Base-by-base conservation (phyloP, 2,329 filamentous ascomycete genomes). In the Microdochium nivale region DNA sequence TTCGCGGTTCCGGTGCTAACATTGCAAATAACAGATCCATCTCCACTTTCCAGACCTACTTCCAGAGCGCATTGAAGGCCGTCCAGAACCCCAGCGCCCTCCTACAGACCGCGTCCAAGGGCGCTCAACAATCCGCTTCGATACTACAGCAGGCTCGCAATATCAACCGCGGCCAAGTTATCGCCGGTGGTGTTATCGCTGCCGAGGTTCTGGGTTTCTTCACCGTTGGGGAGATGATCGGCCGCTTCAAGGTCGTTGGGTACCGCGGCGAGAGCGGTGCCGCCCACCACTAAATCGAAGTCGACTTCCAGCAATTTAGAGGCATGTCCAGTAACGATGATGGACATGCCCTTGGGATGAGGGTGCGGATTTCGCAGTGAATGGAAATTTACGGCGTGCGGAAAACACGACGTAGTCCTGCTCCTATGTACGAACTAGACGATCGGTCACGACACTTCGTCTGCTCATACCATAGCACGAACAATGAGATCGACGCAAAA, bases 171-270 rank as follows among this genome's bases (percentile, higher is more conserved):
- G 78, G 83, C 60, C 86, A 95, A 71, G 68, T 92, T 61, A 79
- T 80, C 51, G 73, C 86, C 51, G 86, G 80, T 54, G 88, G 87
- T 61, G 87, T 99, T 54, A 76, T 96, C 56, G 73, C 79, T 48
- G 91, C 91, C 52, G 92, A 99, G 76, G 80, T 90, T 49, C 74
- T 99, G 60, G 94, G 94, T 55, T 99, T 99, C 82, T 99, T 97
- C 81, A 95, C 91, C 55, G 83, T 97, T 51, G 94, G 94, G 59
- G 91, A 97, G 80, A 97, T 99, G 71, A 84, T 99, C 64, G 94
- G 94, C 64, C 83, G 91, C 66, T 83, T 94, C 76, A 97, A 99
- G 87, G 71, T 99, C 62, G 79, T 99, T 62, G 94, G 94, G 58
- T 99, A 99, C 80, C 81, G 80, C 71, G 87, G 88, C 67, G 82